These are phyloP conservation scores for Asterophora parasitica DNA, from an alignment of 768 basidiomycete genomes.

Conservation along the genomic window DNA sequence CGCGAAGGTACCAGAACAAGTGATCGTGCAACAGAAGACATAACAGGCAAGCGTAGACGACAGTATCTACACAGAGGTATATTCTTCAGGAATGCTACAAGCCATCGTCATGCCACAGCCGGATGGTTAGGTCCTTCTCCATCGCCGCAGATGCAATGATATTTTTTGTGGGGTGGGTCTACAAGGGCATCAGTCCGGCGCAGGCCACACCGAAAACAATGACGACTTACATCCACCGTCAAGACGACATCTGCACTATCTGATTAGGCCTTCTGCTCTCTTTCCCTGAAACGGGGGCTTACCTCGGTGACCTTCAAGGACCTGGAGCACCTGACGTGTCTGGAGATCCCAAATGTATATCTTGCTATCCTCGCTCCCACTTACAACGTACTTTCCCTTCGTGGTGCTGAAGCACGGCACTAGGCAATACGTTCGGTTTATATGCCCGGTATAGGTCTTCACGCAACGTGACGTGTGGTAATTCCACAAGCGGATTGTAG, in stretches of 20 bases:
- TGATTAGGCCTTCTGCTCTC: background rate
- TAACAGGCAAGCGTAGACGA: conserved; percentile 32
- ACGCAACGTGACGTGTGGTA: conserved; percentile 86
- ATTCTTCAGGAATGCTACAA: background rate
- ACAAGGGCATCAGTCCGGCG: conserved; percentile 11
- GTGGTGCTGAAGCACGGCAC: conserved; percentile 61
- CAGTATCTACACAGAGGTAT: background rate
- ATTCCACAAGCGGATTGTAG: conserved; percentile 92
- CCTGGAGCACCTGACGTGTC: conserved; percentile 68
- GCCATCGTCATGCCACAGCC: conserved; percentile 65
- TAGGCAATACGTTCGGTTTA: conserved; percentile 81
- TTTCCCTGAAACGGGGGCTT: conserved; percentile 5
- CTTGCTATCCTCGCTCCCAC: conserved; percentile 89
- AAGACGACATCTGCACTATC: conserved; percentile 56
- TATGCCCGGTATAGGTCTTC: conserved; percentile 88
- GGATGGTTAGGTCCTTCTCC: conserved; percentile 84
- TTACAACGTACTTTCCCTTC: conserved; percentile 66
- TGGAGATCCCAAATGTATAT: conserved; percentile 90
- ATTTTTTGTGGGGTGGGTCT: conserved; percentile 73
- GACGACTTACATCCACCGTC: conserved; percentile 60
- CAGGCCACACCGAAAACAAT: conserved; percentile 7
- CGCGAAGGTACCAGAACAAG: conserved; percentile 36
- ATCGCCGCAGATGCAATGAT: conserved; percentile 87
- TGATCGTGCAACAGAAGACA: too few relatives aligned
- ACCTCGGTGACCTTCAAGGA: conserved; percentile 82